Evolutionary conservation across 1,139 yeast genomes (phyloP).

Genomic region (Meyerozyma elateridarum): DNA sequence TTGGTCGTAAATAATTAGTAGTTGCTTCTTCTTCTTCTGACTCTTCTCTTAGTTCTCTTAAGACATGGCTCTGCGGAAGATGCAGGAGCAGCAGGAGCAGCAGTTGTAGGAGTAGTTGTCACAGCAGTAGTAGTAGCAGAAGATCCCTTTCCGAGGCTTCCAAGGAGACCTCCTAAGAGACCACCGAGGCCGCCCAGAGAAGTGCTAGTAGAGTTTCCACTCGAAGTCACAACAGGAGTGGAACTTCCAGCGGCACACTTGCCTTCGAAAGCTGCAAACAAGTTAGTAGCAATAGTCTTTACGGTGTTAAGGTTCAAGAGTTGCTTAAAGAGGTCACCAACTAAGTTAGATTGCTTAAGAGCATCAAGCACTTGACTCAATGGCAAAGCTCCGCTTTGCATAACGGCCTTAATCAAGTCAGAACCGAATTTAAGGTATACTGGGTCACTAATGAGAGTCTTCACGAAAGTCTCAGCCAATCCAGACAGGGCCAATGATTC

Average conservation of each 20-base stretch:
- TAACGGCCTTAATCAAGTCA: slow-evolving; percentile 28
- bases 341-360: slow-evolving; percentile 32
- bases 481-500: slow-evolving; percentile 41
- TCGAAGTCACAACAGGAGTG: slow-evolving; percentile 6
- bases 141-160: slow-evolving; percentile 3
- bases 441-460: slow-evolving; percentile 36
- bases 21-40: slow-evolving; percentile 21
- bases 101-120: slow-evolving; percentile 3
- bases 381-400: slow-evolving; percentile 27
- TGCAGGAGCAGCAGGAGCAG: slow-evolving; percentile 5
- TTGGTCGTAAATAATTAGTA: slow-evolving; percentile 14
- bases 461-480: slow-evolving; percentile 39
- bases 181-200: slow-evolving; percentile 10
- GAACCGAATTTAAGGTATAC: slow-evolving; percentile 35
- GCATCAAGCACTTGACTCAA: slow-evolving; percentile 28
- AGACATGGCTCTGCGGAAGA: slow-evolving; percentile 24
- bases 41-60: slow-evolving; percentile 36
- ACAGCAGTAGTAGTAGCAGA: slow-evolving; percentile 9
- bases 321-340: slow-evolving; percentile 31
- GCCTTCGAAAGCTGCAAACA: slow-evolving; percentile 42
- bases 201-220: slow-evolving; percentile 8
- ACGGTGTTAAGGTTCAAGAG: slow-evolving; percentile 32
- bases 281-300: slow-evolving; percentile 34
- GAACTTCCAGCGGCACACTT: slow-evolving; percentile 20
- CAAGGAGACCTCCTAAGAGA: background rate